Conservation (phyloP, 2,329 filamentous ascomycete genomes). For the Xylariaceae sp. region DNA sequence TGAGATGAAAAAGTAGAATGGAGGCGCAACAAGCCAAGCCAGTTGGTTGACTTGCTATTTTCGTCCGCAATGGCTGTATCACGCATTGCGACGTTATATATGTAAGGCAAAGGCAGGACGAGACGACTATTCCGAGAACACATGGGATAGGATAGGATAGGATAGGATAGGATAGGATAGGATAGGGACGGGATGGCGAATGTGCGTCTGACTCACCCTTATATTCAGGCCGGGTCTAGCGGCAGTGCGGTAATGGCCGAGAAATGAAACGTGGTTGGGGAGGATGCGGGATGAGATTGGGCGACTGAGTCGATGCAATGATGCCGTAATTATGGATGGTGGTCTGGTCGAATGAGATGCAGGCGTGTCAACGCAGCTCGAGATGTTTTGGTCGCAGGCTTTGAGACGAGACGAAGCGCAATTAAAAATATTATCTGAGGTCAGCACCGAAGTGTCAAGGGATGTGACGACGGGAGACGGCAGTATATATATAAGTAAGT, state of each 20-base stretch:
- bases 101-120: constrained; percentile 7
- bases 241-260: constrained; percentile 27
- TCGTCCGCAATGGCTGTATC: background rate
- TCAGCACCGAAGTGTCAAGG: constrained; percentile 32
- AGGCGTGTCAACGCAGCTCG: background rate
- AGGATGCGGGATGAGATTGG: constrained; percentile 28
- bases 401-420: constrained; percentile 23
- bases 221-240: constrained; percentile 25
- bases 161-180: constrained; percentile 8
- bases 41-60: background rate
- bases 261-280: constrained; percentile 18
- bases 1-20: constrained; percentile 15
- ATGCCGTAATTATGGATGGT: constrained; percentile 25
- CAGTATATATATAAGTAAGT: constrained; percentile 27
- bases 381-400: constrained; percentile 7
- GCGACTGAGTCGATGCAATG: constrained; percentile 27
- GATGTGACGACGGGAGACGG: constrained; percentile 26
- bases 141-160: constrained; percentile 20
- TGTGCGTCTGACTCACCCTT: constrained; percentile 34
- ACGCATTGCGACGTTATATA: background rate
- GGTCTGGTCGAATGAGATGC: constrained; percentile 28
- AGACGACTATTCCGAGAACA: constrained; percentile 6
- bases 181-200: constrained; percentile 13
- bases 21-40: constrained; percentile 4
- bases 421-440: constrained; percentile 29